These are phyloP conservation scores for Linanthus parryae DNA, from an alignment of 148 eudicot species.

Conservation along the genomic window DNA sequence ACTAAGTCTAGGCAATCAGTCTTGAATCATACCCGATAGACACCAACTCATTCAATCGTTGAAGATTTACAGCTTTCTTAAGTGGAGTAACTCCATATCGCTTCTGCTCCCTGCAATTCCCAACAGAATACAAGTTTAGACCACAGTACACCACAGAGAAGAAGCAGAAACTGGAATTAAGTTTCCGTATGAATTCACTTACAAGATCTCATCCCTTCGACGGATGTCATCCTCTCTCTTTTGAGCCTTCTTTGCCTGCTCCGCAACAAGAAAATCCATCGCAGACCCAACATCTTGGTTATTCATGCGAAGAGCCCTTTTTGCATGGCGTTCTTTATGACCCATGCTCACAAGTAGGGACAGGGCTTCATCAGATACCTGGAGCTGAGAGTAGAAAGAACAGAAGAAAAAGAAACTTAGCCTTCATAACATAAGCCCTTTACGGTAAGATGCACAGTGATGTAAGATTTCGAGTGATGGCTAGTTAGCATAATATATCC, in stretches of 20 bases:
- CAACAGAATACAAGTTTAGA: slow-evolving; percentile 2
- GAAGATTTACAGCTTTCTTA: slow-evolving; percentile 73
- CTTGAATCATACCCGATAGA: slow-evolving; percentile 54
- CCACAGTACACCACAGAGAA: background rate
- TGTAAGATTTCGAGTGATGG: too few species aligned
- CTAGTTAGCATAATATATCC: too few species aligned
- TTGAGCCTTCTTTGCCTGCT: slow-evolving; percentile 45
- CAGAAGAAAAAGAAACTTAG: too few species aligned
- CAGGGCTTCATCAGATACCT: slow-evolving; percentile 83
- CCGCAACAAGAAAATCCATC: slow-evolving; percentile 70
- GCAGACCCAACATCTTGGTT: slow-evolving; percentile 67
- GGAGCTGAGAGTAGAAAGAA: slow-evolving; percentile 59
- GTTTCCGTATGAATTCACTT: slow-evolving; percentile 2
- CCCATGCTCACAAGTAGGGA: slow-evolving; percentile 84
- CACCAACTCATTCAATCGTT: slow-evolving; percentile 43
- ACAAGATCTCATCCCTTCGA: slow-evolving; percentile 61
- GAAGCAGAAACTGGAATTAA: background rate
- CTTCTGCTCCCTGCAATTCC: slow-evolving; percentile 71
- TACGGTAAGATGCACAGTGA: too few species aligned
- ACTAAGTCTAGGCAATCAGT: background rate
- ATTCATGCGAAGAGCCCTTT: slow-evolving; percentile 79
- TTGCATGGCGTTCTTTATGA: slow-evolving; percentile 61
- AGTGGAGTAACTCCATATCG: slow-evolving; percentile 69
- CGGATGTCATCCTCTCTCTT: slow-evolving; percentile 54
- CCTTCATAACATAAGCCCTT: too few species aligned